Evolutionary conservation across 225 moss, liverwort and hornwort species (phyloP), one percentile per base, ranked within the genome.

Genomic region (Climacium dendroides): DNA sequence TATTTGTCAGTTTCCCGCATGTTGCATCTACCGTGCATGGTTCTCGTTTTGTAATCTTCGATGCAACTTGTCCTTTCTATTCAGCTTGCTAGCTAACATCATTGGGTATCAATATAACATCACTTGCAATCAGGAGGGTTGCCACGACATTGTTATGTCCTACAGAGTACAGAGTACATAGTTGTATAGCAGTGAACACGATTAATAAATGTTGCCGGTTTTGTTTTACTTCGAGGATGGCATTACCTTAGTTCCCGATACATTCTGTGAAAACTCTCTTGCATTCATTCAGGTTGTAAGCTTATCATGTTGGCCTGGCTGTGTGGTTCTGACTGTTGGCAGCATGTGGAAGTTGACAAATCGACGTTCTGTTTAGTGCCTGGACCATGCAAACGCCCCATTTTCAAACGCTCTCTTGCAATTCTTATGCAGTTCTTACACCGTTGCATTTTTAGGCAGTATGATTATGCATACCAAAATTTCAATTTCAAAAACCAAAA

Each of bases 161-260:
- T 67, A 19, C 17, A 78, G 70, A 67, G 83, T 89, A 23, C 16
- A 66, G 82, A 66, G 37, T 65, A 82, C 45, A 83, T 87, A 87
- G 88, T 88, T 94, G 92, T 92, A 92, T 63, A 92, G 79, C 87
- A 92, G 60, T 58, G 75, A 89, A 87, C 72, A 82, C 76, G 83
- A 87, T 87, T n/a, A 89, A 92, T 93, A 93, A 91, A 91, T 65
- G 43, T 64, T 84, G 59, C 85, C 87, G 80, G 78, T 87, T 89
- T 83, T 79, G 80, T 88, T 39, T 64, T 80, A 32, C 22, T 71
- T 84, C 12, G 35, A 52, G 83, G 10, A 63, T 78, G 64, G 57
- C 63, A 7, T 13, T n/a, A n/a, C n/a, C n/a, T n/a, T 19, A 60
- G 63, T 79, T 55, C 12, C 14, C 13, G 12, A 37, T 3, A 45